Evolutionary conservation across 371 early-diverging fungal species (phyloP), one percentile per base, ranked within the genome.

Genomic region (Syncephalastrum contaminatum): DNA sequence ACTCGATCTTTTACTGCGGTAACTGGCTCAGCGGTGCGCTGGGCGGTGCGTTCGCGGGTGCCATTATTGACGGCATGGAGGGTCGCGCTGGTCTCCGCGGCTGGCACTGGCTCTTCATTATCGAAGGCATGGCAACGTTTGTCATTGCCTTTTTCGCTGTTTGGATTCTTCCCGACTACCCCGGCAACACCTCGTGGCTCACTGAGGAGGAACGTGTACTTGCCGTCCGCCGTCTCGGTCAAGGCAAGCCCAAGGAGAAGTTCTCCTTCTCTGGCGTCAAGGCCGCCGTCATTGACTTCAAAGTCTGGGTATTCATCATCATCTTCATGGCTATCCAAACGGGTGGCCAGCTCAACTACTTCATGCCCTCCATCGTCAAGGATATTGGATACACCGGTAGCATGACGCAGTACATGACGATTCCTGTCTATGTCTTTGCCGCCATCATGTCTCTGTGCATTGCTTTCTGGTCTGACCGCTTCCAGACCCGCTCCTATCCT

Each of bases 131-230:
- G 19, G 45, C 54, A 22, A 52, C 60, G 16, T 42, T 60, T n/a
- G 25, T 72, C 2, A n/a, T 73, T 25, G 64, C 65, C 1, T 22
- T 59, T 25, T 48, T 66, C 0, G 60, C 60, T 6, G 56, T 43
- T 41, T 66, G 40, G 25, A 24, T 60, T 2, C 60, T 86, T 10
- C 80, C 86, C 13, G 62, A 76, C 51, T 74, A 56, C 21, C 83
- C 85, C 19, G 66, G 69, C 7, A 72, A 60, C 1, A 73, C 81
- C 1, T 27, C 21, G 15, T 83, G 72, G 63, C 58, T 85, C 43
- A 77, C 66, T 24, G 48, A 60, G 0, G 60, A 67, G 36, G 84
- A 86, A 53, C 58, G 68, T 4, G 63, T 54, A 12, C 46, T 77
- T 14, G 71, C 76, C 2, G 54, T 56, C 10, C 20, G 59, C 36